phyloP scores from a whole-genome alignment of 2,329 filamentous ascomycete species.

The Cadophora gregata region DNA sequence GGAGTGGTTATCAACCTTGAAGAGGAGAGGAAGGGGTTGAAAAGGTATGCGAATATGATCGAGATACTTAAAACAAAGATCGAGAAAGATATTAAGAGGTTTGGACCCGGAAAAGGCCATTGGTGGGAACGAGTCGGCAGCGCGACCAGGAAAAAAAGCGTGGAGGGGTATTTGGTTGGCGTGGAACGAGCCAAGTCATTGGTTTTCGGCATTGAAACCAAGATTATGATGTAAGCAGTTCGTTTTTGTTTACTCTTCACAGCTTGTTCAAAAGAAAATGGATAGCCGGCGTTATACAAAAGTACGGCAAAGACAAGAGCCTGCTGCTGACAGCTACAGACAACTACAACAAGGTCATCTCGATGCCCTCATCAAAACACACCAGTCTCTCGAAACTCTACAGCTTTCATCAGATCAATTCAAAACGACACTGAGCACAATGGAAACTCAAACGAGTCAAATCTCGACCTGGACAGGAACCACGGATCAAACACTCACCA shows the following conservation, averaged over 20 bases:
- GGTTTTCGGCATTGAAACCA: not conserved
- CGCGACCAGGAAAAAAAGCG: constrained; percentile 5
- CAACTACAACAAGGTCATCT: not conserved
- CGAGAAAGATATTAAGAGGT: not conserved
- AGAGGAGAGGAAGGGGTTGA: not conserved
- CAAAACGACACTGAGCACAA: not conserved
- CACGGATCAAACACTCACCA: not conserved
- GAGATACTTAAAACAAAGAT: not conserved
- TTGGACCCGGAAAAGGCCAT: not conserved
- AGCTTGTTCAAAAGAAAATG: not conserved
- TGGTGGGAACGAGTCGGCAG: constrained; percentile 14
- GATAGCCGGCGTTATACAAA: not conserved
- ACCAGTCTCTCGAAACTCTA: not conserved
- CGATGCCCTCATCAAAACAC: not conserved
- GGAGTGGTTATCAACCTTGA: not conserved
- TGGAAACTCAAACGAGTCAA: not conserved
- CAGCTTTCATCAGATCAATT: not conserved
- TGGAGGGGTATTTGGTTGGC: constrained; percentile 1
- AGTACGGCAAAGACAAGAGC: not conserved
- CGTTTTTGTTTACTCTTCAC: not conserved
- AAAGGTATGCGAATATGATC: not conserved
- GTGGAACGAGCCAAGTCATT: constrained; percentile 11
- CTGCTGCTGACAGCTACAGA: not conserved
- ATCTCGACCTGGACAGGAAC: not conserved
- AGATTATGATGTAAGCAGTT: not conserved